A percentile compares a stretch with the other conserved stretches of the same genome.
phyloP scores from a whole-genome alignment of 2,329 filamentous ascomycete genomes.

The Aspergillus arachidicola region DNA sequence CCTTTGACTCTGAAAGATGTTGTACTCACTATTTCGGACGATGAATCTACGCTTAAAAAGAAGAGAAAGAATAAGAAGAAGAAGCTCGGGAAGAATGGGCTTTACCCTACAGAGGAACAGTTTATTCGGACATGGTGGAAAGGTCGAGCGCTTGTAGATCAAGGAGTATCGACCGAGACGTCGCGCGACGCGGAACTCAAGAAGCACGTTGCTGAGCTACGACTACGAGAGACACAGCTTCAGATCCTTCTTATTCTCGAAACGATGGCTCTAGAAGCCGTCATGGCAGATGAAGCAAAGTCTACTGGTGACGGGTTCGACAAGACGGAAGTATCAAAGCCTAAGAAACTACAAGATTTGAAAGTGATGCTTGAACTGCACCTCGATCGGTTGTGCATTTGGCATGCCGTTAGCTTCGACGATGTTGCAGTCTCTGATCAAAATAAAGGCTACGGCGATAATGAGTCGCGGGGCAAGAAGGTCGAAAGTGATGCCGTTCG shows the following conservation, averaged over 20 bases:
- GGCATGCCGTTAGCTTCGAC: conserved; percentile 50
- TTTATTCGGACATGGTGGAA: conserved; percentile 52
- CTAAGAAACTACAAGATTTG: conserved; percentile 47
- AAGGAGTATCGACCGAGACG: conserved; percentile 27
- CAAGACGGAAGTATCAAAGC: conserved; percentile 27
- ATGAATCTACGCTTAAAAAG: conserved; percentile 30
- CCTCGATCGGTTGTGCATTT: conserved; percentile 53
- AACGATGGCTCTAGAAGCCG: conserved; percentile 46
- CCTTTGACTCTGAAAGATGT: conserved; percentile 43
- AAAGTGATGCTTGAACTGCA: conserved; percentile 49
- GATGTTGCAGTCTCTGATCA: conserved; percentile 35
- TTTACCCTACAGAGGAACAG: conserved; percentile 49
- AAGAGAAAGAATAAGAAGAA: conserved; percentile 43
- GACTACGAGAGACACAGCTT: conserved; percentile 52
- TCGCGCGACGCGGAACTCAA: conserved; percentile 43
- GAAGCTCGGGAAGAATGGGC: conserved; percentile 50
- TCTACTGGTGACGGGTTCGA: conserved; percentile 19
- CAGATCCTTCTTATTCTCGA: conserved; percentile 54
- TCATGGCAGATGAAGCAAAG: conserved; percentile 21
- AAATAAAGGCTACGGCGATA: conserved; percentile 30
- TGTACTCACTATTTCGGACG: conserved; percentile 40
- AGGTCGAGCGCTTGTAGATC: conserved; percentile 34
- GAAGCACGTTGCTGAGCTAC: conserved; percentile 46
- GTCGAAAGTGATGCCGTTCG: conserved; percentile 48
- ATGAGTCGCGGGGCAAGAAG: conserved; percentile 35